Percentiles rank a stretch among this genome's conserved stretches.
These are phyloP conservation scores for Emiliania huxleyi DNA, from an alignment of 78 protist species.

Conservation along the genomic window DNA sequence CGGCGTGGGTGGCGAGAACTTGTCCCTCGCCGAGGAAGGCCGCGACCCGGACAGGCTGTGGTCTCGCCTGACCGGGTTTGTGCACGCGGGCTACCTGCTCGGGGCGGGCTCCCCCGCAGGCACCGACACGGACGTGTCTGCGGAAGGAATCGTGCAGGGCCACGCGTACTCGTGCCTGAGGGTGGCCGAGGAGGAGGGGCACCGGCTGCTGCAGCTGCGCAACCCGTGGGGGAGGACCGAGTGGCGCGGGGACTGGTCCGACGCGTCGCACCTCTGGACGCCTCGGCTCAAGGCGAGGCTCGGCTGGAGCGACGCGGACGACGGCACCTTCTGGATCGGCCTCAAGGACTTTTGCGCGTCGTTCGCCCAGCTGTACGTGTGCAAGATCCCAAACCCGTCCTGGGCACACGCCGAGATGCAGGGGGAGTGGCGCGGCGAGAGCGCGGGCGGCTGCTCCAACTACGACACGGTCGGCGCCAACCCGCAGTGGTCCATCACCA, in stretches of 20 bases:
- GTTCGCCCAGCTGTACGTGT: background rate
- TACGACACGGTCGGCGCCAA: background rate
- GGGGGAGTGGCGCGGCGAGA: background rate
- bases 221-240: constrained; percentile 69
- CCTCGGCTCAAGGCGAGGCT: background rate
- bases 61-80: background rate
- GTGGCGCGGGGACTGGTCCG: constrained; percentile 62
- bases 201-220: constrained; percentile 17
- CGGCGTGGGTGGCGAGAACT: background rate
- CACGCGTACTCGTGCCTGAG: constrained; percentile 4
- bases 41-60: background rate
- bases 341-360: background rate
- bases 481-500: background rate
- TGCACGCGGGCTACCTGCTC: background rate
- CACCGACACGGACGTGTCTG: background rate
- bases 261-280: constrained; percentile 50
- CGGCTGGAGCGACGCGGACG: constrained; percentile 33
- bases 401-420: background rate
- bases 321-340: constrained; percentile 47
- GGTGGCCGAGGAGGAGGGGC: background rate
- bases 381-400: background rate
- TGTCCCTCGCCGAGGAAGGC: constrained; percentile 12
- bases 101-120: background rate
- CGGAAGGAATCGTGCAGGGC: background rate
- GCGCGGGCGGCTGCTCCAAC: background rate